phyloP scores from a whole-genome alignment of 352 stramenopile genomes.

The Phytophthora cajani region DNA sequence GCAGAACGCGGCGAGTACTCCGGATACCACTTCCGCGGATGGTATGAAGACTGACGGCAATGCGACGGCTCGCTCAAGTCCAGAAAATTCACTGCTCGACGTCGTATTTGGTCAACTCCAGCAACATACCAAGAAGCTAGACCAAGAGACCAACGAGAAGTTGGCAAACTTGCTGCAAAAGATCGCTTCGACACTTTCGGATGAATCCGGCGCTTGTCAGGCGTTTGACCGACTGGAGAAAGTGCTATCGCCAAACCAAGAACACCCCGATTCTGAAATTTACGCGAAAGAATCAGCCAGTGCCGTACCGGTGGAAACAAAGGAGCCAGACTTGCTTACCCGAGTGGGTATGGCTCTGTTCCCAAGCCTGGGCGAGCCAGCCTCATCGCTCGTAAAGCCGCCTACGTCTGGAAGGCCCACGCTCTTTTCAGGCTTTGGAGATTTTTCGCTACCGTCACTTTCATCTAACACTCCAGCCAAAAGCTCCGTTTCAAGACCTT shows the following conservation, averaged over 20 bases:
- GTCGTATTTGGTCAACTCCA: slow-evolving; percentile 40
- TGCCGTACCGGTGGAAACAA: not conserved
- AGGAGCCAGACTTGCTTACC: slow-evolving; percentile 37
- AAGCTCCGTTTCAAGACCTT: slow-evolving; percentile 33
- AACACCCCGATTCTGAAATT: slow-evolving; percentile 2
- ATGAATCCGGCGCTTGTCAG: slow-evolving; percentile 23
- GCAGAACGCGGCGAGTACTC: no score
- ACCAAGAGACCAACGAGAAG: slow-evolving; percentile 36
- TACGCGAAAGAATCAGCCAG: not conserved
- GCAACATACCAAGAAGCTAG: slow-evolving; percentile 30
- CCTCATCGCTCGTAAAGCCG: slow-evolving; percentile 25
- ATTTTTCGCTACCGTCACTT: slow-evolving; percentile 38
- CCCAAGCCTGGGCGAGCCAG: slow-evolving; percentile 24
- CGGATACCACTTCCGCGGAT: not conserved
- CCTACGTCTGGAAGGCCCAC: slow-evolving; percentile 20
- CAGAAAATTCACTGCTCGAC: slow-evolving; percentile 14
- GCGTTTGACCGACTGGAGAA: slow-evolving; percentile 37
- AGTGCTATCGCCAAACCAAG: slow-evolving; percentile 15
- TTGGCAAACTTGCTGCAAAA: slow-evolving; percentile 32
- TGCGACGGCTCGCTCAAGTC: not conserved
- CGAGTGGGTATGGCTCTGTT: slow-evolving; percentile 37
- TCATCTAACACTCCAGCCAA: slow-evolving; percentile 26
- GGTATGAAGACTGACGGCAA: not conserved
- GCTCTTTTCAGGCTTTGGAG: slow-evolving; percentile 37
- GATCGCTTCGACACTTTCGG: slow-evolving; percentile 28